These are phyloP conservation scores for Fraxinus sp. DNA, from an alignment of 305 asterid species.

Conservation along the genomic window DNA sequence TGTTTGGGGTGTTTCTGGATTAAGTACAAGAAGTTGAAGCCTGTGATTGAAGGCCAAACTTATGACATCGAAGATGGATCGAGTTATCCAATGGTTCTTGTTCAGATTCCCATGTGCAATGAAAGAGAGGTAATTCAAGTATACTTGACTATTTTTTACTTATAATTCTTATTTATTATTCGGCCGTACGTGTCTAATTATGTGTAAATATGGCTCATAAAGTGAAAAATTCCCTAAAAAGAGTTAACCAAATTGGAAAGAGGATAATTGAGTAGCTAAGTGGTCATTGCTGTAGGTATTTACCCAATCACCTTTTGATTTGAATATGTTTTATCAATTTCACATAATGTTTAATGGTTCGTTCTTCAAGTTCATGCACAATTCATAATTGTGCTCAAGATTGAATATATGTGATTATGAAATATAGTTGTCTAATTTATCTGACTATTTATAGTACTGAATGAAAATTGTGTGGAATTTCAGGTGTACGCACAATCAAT, in stretches of 20 bases:
- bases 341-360: neutral
- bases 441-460: neutral
- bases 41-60: slow-evolving; percentile 42
- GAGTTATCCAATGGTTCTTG: slow-evolving; percentile 83
- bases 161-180: neutral
- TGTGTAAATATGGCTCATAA: neutral
- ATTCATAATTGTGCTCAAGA: neutral
- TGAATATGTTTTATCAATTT: neutral
- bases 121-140: slow-evolving; percentile 74
- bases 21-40: slow-evolving; percentile 63
- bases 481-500: slow-evolving; percentile 87
- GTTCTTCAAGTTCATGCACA: neutral
- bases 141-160: neutral
- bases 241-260: neutral
- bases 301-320: neutral
- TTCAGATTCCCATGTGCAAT: slow-evolving; percentile 97
- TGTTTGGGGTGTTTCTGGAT: slow-evolving; percentile 90
- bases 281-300: neutral
- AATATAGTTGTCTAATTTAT: neutral
- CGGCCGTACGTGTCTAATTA: neutral
- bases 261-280: neutral
- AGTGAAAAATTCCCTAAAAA: neutral
- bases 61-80: slow-evolving; percentile 62
- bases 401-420: neutral
- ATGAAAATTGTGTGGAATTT: slow-evolving; percentile 8